Evolutionary conservation across 169 alveolate genomes (phyloP).

Genomic region (Eimeria praecox): DNA sequence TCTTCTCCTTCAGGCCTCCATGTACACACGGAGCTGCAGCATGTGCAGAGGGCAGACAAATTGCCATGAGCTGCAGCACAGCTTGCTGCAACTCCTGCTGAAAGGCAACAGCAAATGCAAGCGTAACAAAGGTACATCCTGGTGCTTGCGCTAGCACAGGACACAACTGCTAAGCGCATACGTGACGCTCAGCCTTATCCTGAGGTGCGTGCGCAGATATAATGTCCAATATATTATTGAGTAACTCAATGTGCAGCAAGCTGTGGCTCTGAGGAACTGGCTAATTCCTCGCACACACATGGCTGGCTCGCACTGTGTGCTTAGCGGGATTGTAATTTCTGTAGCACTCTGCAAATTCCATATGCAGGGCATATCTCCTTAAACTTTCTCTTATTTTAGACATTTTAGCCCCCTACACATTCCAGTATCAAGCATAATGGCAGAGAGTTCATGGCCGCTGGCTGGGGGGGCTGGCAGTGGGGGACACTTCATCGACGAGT

Average conservation of each 20-base stretch:
- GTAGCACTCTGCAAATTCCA: neutral
- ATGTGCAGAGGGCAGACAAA: no score
- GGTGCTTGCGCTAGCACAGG: neutral
- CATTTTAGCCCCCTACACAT: neutral
- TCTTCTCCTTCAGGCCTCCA: no score
- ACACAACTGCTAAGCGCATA: neutral
- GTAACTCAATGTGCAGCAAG: neutral
- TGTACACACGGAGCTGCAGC: no score
- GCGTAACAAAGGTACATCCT: no score
- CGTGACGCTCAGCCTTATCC: neutral
- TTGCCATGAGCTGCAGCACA: no score
- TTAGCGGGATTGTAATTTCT: neutral
- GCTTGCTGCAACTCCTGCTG: no score
- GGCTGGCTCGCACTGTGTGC: neutral
- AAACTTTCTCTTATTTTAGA: neutral
- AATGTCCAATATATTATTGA: neutral
- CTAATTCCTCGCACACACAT: neutral
- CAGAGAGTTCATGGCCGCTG: no score
- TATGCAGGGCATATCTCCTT: neutral
- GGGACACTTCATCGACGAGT: no score
- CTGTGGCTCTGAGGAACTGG: neutral
- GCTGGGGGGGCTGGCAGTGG: no score
- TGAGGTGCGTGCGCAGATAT: neutral
- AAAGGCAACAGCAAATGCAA: no score
- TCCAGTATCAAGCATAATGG: neutral